Evolutionary conservation across 495 filamentous ascomycete species (phyloP).

Genomic region (Hypoxylon perforatum): DNA sequence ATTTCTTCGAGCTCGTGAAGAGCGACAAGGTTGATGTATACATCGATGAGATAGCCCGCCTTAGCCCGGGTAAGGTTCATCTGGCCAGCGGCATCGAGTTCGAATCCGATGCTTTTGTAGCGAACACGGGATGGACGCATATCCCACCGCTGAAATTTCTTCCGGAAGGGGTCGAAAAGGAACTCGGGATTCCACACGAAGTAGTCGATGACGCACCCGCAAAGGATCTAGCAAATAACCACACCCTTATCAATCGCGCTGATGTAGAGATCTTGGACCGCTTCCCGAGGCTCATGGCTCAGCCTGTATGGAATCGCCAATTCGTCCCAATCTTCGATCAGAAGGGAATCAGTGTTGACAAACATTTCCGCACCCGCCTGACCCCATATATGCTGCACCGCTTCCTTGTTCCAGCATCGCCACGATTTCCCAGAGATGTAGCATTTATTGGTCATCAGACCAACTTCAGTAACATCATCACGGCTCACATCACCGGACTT

Average conservation of each 20-base stretch:
- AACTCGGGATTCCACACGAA: slow-evolving; percentile 55
- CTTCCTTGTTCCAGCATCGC: slow-evolving; percentile 74
- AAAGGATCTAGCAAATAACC: slow-evolving; percentile 42
- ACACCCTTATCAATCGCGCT: slow-evolving; percentile 50
- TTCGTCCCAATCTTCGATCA: slow-evolving; percentile 50
- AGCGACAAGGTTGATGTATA: slow-evolving; percentile 68
- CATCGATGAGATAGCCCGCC: slow-evolving; percentile 61
- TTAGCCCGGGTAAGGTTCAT: slow-evolving; percentile 62
- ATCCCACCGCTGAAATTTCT: slow-evolving; percentile 70
- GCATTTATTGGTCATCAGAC: slow-evolving; percentile 73
- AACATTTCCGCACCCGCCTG: slow-evolving; percentile 41
- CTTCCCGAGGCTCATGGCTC: slow-evolving; percentile 69
- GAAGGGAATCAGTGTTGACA: slow-evolving; percentile 44
- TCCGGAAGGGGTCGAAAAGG: slow-evolving; percentile 61
- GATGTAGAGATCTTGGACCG: slow-evolving; percentile 72
- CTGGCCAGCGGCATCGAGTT: slow-evolving; percentile 66
- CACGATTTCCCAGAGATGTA: slow-evolving; percentile 64
- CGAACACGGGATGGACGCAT: slow-evolving; percentile 74
- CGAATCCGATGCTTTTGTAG: slow-evolving; percentile 70
- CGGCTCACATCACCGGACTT: slow-evolving; percentile 73
- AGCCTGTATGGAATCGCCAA: slow-evolving; percentile 53
- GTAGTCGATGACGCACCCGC: slow-evolving; percentile 31
- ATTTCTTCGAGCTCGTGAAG: slow-evolving; percentile 72
- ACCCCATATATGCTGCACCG: slow-evolving; percentile 65
- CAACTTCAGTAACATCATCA: slow-evolving; percentile 67